These are phyloP conservation scores for Cephalotrichum gorgonifer DNA, from an alignment of 2,329 filamentous ascomycete species.

Conservation along the genomic window DNA sequence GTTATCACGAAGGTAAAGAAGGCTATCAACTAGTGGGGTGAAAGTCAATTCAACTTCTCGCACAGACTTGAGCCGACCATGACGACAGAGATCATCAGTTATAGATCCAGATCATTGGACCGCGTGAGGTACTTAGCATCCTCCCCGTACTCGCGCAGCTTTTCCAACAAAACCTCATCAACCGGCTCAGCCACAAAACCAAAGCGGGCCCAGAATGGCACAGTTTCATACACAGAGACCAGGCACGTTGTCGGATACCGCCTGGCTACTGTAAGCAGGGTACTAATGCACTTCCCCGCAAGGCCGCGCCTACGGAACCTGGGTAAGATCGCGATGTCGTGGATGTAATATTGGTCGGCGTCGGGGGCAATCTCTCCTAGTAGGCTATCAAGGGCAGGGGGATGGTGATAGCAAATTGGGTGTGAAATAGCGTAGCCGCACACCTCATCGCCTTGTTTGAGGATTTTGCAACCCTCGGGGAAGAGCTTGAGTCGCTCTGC, in stretches of 20 bases:
- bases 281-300: constrained; percentile 14
- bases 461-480: constrained; percentile 20
- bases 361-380: constrained; percentile 16
- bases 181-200: constrained; percentile 16
- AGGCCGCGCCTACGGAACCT: constrained; percentile 15
- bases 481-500: constrained; percentile 21
- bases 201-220: constrained; percentile 20
- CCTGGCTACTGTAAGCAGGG: constrained; percentile 13
- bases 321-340: constrained; percentile 22
- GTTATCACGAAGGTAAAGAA: too few species aligned
- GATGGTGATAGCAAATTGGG: constrained; percentile 18
- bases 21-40: too few species aligned
- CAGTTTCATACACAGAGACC: constrained; percentile 24
- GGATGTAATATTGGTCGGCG: constrained; percentile 25
- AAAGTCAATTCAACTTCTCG: too few species aligned
- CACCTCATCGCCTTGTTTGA: constrained; percentile 13
- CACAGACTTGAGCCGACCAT: too few species aligned
- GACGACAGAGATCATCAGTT: too few species aligned
- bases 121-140: constrained; percentile 17
- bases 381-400: constrained; percentile 19
- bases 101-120: not conserved
- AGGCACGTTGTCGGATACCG: constrained; percentile 17
- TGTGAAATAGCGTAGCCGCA: constrained; percentile 25
- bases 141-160: constrained; percentile 20
- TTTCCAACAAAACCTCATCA: constrained; percentile 14